Base-by-base conservation (phyloP, 2,329 filamentous ascomycete genomes). In the Scopulariopsis brevicaulis region DNA sequence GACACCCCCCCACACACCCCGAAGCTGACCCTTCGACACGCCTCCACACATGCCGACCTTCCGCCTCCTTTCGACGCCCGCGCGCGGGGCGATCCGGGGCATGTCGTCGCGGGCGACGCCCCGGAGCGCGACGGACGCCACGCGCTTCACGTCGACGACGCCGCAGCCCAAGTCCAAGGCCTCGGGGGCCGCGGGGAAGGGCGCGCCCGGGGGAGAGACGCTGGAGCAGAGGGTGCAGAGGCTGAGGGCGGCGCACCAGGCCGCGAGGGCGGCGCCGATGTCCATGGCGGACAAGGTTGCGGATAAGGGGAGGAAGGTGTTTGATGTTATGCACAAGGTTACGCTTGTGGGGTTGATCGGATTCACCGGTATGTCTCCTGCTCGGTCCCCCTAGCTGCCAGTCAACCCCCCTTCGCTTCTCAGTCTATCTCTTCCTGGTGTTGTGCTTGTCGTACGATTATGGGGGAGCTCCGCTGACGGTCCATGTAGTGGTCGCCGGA, bases 41-140 rank as follows among this genome's bases (percentile, higher is more conserved):
- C 37, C 12, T n/a, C 7, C 40, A 15, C 15, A 46, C 40, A 46
- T 46, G 40, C 14, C 40, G 15, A 14, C 40, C 15, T 46, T 46
- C 18, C 40, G 40, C 5, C 15, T 46, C 40, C 40, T 46, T 14
- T 46, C 40, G 28, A 32, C 28, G 28, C 28, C 28, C 28, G 28
- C 28, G 40, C 40, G 40, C 40, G 40, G 40, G 15, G 40, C 40
- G 15, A n/a, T 46, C 40, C 40, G 40, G 40, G n/a, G 40, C 15
- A 46, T 46, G 46, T 50, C 71, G 59, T 71, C 71, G 37, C 69
- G 70, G 64, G 71, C 76, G 52, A 75, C 74, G 63, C 79, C 86
- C 60, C 85, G 87, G 68, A 89, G 83, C 73, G 85, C 88, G 69
- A 83, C 82, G 65, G 89, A 92, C 70, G 89, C 89, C 64, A 94